A percentile compares a stretch with the other conserved stretches of the same genome.
phyloP scores from a whole-genome alignment of 2,329 filamentous ascomycete genomes.

The Conoideocrella luteorostrata region DNA sequence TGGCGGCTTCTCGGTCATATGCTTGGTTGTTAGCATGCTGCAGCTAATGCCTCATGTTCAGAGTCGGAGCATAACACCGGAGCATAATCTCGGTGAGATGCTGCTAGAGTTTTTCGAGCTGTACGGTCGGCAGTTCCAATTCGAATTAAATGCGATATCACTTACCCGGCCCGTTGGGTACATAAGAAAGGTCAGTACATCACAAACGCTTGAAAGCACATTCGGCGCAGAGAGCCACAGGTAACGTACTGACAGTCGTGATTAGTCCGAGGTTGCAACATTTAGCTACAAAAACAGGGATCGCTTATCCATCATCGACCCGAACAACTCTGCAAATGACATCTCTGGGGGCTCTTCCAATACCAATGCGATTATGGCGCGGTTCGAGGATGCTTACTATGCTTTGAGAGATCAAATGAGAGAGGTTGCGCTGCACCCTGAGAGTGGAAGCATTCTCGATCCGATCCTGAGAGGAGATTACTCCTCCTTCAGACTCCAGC shows the following conservation, averaged over 20 bases:
- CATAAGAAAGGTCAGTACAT: conserved; percentile 61
- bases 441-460: conserved; percentile 50
- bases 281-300: conserved; percentile 54
- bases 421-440: conserved; percentile 33
- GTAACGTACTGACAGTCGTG: not conserved
- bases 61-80: conserved; percentile 48
- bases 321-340: conserved; percentile 78
- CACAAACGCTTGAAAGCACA: too few relatives aligned
- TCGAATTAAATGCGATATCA: conserved; percentile 62
- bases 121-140: conserved; percentile 79
- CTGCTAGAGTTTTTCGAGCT: conserved; percentile 84
- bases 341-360: conserved; percentile 81
- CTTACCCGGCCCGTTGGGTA: conserved; percentile 65
- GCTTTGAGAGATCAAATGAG: conserved; percentile 53
- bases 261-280: conserved; percentile 35
- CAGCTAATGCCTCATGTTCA: conserved; percentile 71
- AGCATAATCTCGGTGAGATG: conserved; percentile 69
- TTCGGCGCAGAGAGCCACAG: too few relatives aligned
- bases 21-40: conserved; percentile 82
- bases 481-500: conserved; percentile 62
- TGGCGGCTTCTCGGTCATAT: conserved; percentile 90
- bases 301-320: conserved; percentile 83
- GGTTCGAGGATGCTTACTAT: conserved; percentile 61
- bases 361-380: conserved; percentile 57
- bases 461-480: conserved; percentile 75